A percentile compares a stretch with the other conserved stretches of the same genome.
Evolutionary conservation across 805 yeast genomes (phyloP).

Genomic region (Candida odintsovae): DNA sequence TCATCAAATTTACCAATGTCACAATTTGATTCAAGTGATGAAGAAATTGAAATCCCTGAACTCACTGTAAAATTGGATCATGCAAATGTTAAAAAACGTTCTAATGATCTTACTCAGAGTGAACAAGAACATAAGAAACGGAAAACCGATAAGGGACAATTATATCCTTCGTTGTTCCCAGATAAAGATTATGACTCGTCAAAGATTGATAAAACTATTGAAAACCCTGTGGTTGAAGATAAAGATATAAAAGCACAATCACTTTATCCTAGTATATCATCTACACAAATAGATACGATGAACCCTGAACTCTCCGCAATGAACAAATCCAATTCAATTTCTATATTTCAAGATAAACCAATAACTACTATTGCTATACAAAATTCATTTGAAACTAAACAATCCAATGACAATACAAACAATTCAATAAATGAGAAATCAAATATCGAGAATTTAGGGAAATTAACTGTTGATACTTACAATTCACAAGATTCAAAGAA

Average conservation of each 20-base stretch:
- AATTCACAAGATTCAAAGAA: neutral
- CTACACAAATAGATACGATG: neutral
- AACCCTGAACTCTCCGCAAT: neutral
- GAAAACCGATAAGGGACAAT: neutral
- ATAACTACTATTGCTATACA: too few species aligned
- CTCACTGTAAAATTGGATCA: conserved; percentile 13
- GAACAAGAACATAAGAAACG: neutral
- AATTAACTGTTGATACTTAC: too few species aligned
- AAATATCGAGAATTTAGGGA: too few species aligned
- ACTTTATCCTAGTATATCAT: neutral
- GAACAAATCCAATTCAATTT: neutral
- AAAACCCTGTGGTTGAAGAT: neutral
- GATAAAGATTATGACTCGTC: too few species aligned
- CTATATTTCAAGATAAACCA: neutral
- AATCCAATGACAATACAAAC: too few species aligned
- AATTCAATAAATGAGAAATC: too few species aligned
- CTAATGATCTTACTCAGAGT: neutral
- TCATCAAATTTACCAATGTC: conserved; percentile 4
- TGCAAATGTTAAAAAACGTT: neutral
- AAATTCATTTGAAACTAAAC: too few species aligned
- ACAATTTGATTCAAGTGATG: conserved; percentile 21
- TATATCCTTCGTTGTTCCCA: conserved; percentile 6
- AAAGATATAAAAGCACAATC: neutral
- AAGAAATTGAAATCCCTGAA: conserved; percentile 20
- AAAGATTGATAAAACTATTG: neutral